A percentile compares a stretch with the other conserved stretches of the same genome.
Conservation (phyloP, 2,329 filamentous ascomycete species). For the Claviceps sp. region DNA sequence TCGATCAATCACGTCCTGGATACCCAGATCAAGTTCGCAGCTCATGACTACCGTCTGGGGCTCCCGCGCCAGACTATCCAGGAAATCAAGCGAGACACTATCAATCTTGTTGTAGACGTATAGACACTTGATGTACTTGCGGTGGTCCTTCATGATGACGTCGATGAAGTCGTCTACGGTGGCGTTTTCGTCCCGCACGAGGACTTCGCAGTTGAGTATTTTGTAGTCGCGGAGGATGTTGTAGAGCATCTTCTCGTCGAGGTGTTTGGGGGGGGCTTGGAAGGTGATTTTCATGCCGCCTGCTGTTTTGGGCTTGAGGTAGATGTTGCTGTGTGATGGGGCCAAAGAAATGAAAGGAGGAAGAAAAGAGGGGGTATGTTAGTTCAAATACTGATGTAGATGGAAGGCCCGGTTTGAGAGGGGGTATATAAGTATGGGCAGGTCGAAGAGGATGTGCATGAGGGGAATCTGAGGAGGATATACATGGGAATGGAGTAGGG, state of each 20-base stretch:
- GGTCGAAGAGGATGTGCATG: too few relatives aligned
- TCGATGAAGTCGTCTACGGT: conserved; percentile 99
- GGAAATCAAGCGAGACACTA: conserved; percentile 80
- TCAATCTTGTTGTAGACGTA: conserved; percentile 99
- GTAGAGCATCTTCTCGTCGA: conserved; percentile 97
- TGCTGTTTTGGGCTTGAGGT: conserved; percentile 88
- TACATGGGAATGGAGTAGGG: background rate
- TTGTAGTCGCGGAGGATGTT: conserved; percentile 98
- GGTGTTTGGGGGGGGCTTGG: conserved; percentile 69
- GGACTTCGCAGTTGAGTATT: conserved; percentile 92
- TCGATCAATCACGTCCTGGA: conserved; percentile 84
- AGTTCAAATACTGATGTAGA: background rate
- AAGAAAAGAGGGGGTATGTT: background rate
- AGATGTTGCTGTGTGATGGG: conserved; percentile 61
- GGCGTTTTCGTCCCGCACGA: conserved; percentile 86
- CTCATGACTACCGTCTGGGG: conserved; percentile 93
- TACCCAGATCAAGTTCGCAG: conserved; percentile 87
- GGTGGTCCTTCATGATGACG: conserved; percentile 97
- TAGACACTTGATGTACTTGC: conserved; percentile 88
- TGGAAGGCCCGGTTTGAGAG: background rate
- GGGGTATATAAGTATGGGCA: too few relatives aligned
- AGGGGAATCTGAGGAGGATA: too few relatives aligned
- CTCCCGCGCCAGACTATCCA: conserved; percentile 84
- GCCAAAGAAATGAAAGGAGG: background rate
- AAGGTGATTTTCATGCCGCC: conserved; percentile 99